These are phyloP conservation scores for Fusarium sp. DNA, from an alignment of 2,329 filamentous ascomycete species.

Conservation along the genomic window DNA sequence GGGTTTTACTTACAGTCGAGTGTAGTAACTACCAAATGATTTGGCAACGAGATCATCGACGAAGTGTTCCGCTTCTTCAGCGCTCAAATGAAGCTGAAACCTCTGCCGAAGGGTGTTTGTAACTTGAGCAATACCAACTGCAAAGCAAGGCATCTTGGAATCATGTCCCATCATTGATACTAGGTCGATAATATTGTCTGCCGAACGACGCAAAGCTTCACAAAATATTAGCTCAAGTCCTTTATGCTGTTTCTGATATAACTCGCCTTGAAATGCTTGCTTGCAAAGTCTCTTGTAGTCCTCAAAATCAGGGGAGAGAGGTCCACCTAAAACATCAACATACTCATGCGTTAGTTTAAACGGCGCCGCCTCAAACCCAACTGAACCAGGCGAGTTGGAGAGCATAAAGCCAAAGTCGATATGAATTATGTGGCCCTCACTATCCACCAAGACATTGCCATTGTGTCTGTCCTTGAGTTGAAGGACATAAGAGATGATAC, in stretches of 20 bases:
- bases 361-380: constrained; percentile 87
- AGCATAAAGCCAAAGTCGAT: constrained; percentile 94
- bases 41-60: constrained; percentile 86
- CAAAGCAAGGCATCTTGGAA: constrained; percentile 87
- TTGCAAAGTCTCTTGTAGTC: constrained; percentile 85
- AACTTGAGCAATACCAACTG: constrained; percentile 77
- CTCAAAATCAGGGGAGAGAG: constrained; percentile 76
- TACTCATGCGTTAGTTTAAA: constrained; percentile 91
- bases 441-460: constrained; percentile 87
- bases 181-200: constrained; percentile 83
- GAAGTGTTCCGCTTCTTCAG: constrained; percentile 83
- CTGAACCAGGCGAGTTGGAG: constrained; percentile 85
- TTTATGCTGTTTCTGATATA: not conserved
- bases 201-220: constrained; percentile 78
- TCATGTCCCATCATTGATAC: constrained; percentile 87
- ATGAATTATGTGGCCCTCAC: constrained; percentile 86
- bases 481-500: constrained; percentile 84
- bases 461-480: constrained; percentile 90
- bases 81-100: constrained; percentile 85
- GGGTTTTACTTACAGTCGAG: constrained; percentile 74
- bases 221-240: constrained; percentile 18
- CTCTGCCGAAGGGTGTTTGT: constrained; percentile 77
- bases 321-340: constrained; percentile 82
- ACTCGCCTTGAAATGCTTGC: constrained; percentile 81
- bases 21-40: constrained; percentile 88